Evolutionary conservation across 495 filamentous ascomycete genomes (phyloP), one percentile per base, ranked within the genome.

Genomic region (Poronia punctata): DNA sequence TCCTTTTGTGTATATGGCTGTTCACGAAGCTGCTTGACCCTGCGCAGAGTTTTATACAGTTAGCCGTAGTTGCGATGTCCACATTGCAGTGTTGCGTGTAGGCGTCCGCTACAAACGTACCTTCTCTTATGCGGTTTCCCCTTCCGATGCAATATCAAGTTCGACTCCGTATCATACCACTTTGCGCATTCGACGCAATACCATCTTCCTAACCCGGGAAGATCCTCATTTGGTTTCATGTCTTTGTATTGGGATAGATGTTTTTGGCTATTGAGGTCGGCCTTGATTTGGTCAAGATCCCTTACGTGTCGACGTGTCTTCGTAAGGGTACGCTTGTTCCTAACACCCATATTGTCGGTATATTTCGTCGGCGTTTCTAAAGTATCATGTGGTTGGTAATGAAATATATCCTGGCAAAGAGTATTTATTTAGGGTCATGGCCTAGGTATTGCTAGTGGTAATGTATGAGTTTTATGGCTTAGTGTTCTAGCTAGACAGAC

Each of bases 121-220:
- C 83, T 82, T 68, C 86, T 74, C 74, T 88, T 95, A 62, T 98
- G 90, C 26, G 80, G 82, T 67, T 95, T 98, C 42, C 89, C 88
- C 64, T 83, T 86, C 23, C 65, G 68, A 60, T 98, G 92, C 19
- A 73, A 65, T 19, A 77, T 70, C 44, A 94, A 66, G 52, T 81
- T 92, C 50, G 77, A 63, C 35, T 93, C 87, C 38, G 79, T 83
- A 64, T 96, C 92, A 60, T 90, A 96, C 82, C 84, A 96, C 67
- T 94, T 96, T 26, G 88, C 80, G 55, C 90, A 98, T 65, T 94
- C 85, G n/a, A 83, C 70, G 60, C 90, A 98, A 59, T 95, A 95
- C 48, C 76, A 81, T 53, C 72, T 66, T 4, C 90, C 90, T 19
- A 95, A 67, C 0, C 79, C 89, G 5, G 90, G 92, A 11, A 92